Base-by-base conservation (phyloP, 148 eudicot species). In the Chenopodium album region DNA sequence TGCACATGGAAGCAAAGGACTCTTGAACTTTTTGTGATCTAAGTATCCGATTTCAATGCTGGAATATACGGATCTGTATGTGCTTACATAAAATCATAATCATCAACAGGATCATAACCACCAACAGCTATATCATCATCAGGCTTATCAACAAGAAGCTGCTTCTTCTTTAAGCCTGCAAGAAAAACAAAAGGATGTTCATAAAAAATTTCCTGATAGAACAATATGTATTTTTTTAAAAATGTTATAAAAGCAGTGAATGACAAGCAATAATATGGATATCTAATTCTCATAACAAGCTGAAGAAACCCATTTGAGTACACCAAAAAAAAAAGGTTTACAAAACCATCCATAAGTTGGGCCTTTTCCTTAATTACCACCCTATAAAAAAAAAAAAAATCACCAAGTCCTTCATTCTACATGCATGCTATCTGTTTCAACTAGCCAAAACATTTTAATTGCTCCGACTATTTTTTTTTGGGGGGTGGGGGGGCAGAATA, bases 1-100 rank as follows among this genome's bases (percentile, higher is more conserved):
- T 70, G 50, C 44, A 48, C 41, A 60, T 72, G 62, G 34, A 34
- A 68, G 65, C 32, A 73, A 63, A 31, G 46, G 46, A 17, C 62
- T 34, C 56, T 8, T 14, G 44, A 41, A 16, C 37, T 34, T 59
- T 66, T 66, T 65, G 37, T 28, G 12, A 71, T 28, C 16, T 9
- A 29, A 31, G 46, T 48, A 47, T 60, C 66, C 2, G 16, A 13
- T 32, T 29, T 20, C 59, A 47, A 48, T 70, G 82, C 32, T 26
- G 28, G 41, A 65, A 81, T 4, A 9, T 22, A 69, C 44, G 50
- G 22, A 62, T 76, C 46, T 1, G 64, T 28, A 71, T 62, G 81
- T 65, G 79, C 68, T 93, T 92, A 95, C 98, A 95, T 95, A 59
- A 93, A 95, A 87, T 95, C 98, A 82, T 85, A 90, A 8, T 93